Percentiles rank a stretch among this genome's conserved stretches.
phyloP scores from a whole-genome alignment of 345 rosid species.

The Dipteronia sinensis region DNA sequence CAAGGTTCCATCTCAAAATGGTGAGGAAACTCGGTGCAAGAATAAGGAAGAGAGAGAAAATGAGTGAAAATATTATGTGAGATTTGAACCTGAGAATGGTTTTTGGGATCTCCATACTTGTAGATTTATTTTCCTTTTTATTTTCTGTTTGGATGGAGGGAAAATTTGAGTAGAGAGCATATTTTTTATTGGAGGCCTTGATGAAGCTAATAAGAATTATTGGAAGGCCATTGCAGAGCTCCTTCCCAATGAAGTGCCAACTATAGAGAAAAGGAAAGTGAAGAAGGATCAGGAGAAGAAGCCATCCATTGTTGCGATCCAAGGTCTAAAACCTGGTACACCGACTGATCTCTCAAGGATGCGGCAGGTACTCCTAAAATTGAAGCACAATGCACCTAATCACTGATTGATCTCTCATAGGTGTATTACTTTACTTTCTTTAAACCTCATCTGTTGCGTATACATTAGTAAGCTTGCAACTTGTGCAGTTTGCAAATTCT shows the following conservation, averaged over 20 bases:
- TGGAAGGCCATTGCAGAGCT: constrained; percentile 82
- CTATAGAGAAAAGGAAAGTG: constrained; percentile 60
- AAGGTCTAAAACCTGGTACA: constrained; percentile 78
- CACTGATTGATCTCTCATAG: too few relatives aligned
- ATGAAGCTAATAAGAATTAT: constrained; percentile 65
- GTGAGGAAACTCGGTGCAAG: too few relatives aligned
- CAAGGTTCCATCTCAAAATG: too few relatives aligned
- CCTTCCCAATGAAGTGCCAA: constrained; percentile 75
- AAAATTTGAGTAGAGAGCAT: too few relatives aligned
- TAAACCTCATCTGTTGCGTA: too few relatives aligned
- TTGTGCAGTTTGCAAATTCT: too few relatives aligned
- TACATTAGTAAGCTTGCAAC: not conserved
- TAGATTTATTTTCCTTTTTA: too few relatives aligned
- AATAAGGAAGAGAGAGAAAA: too few relatives aligned
- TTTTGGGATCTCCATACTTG: too few relatives aligned
- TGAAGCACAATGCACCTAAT: constrained; percentile 77
- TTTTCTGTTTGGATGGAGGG: too few relatives aligned
- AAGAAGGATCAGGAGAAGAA: constrained; percentile 75
- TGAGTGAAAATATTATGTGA: too few relatives aligned
- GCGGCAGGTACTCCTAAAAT: constrained; percentile 66
- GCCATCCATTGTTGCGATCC: constrained; percentile 54
- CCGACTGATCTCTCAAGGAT: constrained; percentile 78
- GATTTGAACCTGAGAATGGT: too few relatives aligned
- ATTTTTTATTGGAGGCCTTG: constrained; percentile 16
- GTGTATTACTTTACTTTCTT: not conserved